Base-by-base conservation (phyloP, 768 basidiomycete genomes). In the Arthromyces matolae region DNA sequence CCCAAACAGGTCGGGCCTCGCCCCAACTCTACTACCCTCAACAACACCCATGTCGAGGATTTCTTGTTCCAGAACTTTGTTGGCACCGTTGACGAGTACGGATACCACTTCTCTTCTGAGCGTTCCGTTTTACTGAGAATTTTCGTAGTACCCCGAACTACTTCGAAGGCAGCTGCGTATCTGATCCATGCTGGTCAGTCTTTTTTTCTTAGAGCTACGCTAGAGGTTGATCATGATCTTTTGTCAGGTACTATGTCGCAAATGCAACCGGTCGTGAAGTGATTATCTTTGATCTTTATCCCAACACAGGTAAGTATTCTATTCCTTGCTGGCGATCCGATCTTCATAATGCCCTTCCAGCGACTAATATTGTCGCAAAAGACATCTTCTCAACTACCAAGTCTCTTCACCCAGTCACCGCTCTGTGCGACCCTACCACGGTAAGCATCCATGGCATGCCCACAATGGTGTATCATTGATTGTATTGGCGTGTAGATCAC, bases 191-290 rank as follows among this genome's bases (percentile, higher is more conserved):
- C 64, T 83, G 81, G 80, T 71, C 28, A 16, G 14, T 23, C 19
- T 9, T 14, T 28, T 8, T 5, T n/a, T n/a, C n/a, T n/a, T n/a
- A n/a, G n/a, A n/a, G n/a, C n/a, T n/a, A n/a, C n/a, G n/a, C n/a
- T n/a, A n/a, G n/a, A n/a, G n/a, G n/a, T n/a, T n/a, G n/a, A n/a
- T n/a, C n/a, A n/a, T n/a, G n/a, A n/a, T n/a, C n/a, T n/a, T n/a
- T n/a, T n/a, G n/a, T 8, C 23, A 68, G 67, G 65, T 80, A 82
- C 58, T 64, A 57, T 36, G 79, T 83, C 0, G 50, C 67, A 3
- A 71, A 72, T 18, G 78, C 79, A 8, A 81, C 80, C 1, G 78
- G 80, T 22, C 79, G 75, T 52, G 80, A 84, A 61, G 77, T 78
- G 19, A 67, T 67, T 5, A 81, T 84, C 39, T 71, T 82, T 29